Evolutionary conservation across 1,284 basidiomycete genomes (phyloP), one percentile per base, ranked within the genome.

Genomic region (Cystobasidium pallidum): DNA sequence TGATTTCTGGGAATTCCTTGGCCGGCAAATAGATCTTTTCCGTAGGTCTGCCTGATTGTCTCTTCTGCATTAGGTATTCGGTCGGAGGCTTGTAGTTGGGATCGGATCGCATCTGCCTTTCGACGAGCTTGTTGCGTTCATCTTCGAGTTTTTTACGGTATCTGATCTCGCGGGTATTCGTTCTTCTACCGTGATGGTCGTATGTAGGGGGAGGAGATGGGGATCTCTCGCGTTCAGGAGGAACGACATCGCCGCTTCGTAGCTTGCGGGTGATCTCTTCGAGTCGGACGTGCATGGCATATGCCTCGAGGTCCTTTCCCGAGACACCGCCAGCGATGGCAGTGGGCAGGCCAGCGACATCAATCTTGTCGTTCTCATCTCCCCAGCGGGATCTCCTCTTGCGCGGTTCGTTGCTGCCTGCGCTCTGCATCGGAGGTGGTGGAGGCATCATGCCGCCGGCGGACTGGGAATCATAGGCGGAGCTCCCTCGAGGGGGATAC

Each of bases 1-100:
- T 99, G 85, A 99, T 99, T 83, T 99, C 95, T 3, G 96, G 96
- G 79, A 99, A 99, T 83, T 99, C 96, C 81, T 99, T 97, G 79
- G 98, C 93, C 32, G 96, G 96, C 75, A 99, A 94, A 81, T 98
- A 99, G 72, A 99, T 95, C 83, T 99, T 99, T 74, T 99, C 96
- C 58, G 90, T 90, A 17, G 94, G 93, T 62, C 92, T 88, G 73
- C 91, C 90, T 45, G 90, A 91, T 80, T 94, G 92, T 79, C 92
- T 90, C 81, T 94, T 92, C 59, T 80, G 80, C 55, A 82, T 80
- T 74, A 96, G 91, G 80, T 94, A 97, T 81, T 97, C 94, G 73
- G 92, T 89, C 11, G 96, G 95, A 61, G 96, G 93, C 54, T 91
- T 90, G 85, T 94, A 99, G 80, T 92, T 94, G 28, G 96, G 95